Conservation (phyloP, 139 green algal genomes). For the Chlorella sp. region DNA sequence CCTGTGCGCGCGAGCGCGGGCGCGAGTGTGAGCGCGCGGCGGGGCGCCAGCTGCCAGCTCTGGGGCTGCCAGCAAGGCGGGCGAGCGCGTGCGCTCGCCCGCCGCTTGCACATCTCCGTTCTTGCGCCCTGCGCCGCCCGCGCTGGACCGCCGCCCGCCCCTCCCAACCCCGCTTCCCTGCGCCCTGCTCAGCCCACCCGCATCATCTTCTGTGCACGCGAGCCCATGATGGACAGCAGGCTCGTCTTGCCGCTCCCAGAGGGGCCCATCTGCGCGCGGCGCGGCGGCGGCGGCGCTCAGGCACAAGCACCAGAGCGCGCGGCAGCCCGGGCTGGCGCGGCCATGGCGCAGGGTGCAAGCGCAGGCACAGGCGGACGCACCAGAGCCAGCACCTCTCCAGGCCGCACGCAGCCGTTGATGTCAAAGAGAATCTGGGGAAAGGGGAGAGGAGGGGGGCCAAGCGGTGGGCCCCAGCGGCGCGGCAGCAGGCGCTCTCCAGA, state of each 20-base stretch:
- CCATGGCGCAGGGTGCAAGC: too few species aligned
- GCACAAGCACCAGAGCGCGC: not conserved
- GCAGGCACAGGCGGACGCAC: too few species aligned
- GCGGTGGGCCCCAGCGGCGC: too few species aligned
- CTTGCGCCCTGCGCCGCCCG: too few species aligned
- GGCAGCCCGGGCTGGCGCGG: not conserved
- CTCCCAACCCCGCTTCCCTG: too few species aligned
- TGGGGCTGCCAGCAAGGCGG: too few species aligned
- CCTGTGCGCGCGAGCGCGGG: too few species aligned
- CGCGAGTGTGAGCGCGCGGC: too few species aligned
- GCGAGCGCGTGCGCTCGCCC: too few species aligned
- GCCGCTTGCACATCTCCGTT: not conserved
- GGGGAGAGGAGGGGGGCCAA: not conserved
- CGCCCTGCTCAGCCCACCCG: too few species aligned
- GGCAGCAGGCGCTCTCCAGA: not conserved
- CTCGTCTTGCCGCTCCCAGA: slow-evolving; percentile 80
- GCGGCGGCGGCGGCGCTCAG: not conserved
- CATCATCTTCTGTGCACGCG: slow-evolving; percentile 47
- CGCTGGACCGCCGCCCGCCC: too few species aligned
- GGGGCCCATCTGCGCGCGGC: slow-evolving; percentile 44
- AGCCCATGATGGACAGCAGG: slow-evolving; percentile 75
- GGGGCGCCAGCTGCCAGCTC: too few species aligned
- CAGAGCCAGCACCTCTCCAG: slow-evolving; percentile 59
- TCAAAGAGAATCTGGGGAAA: slow-evolving; percentile 53
- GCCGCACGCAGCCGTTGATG: slow-evolving; percentile 44